Conservation (phyloP, 2,329 filamentous ascomycete species). For the Alternaria tenuissima region DNA sequence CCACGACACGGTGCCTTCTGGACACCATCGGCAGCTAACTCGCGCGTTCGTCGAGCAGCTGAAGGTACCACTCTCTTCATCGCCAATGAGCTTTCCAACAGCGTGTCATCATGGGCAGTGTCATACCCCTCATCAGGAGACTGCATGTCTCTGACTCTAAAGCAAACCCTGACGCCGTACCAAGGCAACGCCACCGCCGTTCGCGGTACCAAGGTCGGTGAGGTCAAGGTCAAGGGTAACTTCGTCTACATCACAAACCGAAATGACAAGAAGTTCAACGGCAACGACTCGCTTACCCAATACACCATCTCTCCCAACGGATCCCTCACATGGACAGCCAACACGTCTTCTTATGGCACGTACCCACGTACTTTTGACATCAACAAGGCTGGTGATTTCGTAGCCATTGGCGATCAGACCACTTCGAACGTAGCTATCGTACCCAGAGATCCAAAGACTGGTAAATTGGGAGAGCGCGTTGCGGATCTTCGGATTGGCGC, state of each 20-base stretch:
- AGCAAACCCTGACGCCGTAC: conserved; percentile 46
- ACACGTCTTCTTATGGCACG: conserved; percentile 41
- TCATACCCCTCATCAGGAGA: conserved; percentile 37
- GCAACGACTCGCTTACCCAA: conserved; percentile 46
- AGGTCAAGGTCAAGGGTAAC: conserved; percentile 44
- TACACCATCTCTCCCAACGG: conserved; percentile 44
- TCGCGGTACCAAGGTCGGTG: conserved; percentile 42
- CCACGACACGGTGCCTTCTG: conserved; percentile 64
- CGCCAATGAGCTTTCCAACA: conserved; percentile 46
- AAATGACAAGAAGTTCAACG: conserved; percentile 48
- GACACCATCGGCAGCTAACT: conserved; percentile 38
- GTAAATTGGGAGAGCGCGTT: conserved; percentile 35
- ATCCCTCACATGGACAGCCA: conserved; percentile 38
- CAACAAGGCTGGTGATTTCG: conserved; percentile 42
- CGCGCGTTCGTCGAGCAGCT: conserved; percentile 29
- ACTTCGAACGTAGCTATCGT: conserved; percentile 46
- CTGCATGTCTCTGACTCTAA: conserved; percentile 42
- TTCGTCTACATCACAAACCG: conserved; percentile 48
- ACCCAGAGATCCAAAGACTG: conserved; percentile 36
- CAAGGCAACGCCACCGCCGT: conserved; percentile 39
- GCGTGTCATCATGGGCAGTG: conserved; percentile 43
- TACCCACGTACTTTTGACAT: conserved; percentile 50
- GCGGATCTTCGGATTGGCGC: conserved; percentile 38
- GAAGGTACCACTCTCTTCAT: conserved; percentile 40
- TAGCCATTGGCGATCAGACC: conserved; percentile 45